Evolutionary conservation across 2,329 filamentous ascomycete genomes (phyloP).

Genomic region (Fusarium agapanthi): DNA sequence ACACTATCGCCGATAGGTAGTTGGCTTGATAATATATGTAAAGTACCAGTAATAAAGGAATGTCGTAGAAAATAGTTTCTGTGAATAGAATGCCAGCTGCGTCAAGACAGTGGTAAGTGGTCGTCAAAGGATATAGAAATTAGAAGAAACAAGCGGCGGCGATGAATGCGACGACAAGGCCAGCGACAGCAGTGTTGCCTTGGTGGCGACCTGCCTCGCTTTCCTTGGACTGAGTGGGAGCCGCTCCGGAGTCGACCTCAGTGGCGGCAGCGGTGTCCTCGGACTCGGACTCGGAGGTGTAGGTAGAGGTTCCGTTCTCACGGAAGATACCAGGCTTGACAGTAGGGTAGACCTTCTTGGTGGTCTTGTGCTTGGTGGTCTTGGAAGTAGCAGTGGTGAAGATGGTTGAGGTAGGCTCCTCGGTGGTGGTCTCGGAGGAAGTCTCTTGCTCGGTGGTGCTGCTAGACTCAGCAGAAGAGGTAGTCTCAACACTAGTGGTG

Average conservation of each 20-base stretch:
- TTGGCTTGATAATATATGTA: constrained; percentile 43
- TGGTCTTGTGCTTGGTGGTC: constrained; percentile 26
- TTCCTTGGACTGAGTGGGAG: constrained; percentile 49
- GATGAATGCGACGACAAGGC: constrained; percentile 64
- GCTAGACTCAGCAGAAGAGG: constrained; percentile 19
- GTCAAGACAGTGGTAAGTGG: constrained; percentile 9
- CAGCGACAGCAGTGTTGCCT: constrained; percentile 60
- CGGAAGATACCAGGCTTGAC: constrained; percentile 61
- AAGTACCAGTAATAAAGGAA: constrained; percentile 37
- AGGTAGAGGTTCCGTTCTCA: constrained; percentile 55
- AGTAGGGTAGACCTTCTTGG: constrained; percentile 28
- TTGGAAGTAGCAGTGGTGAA: constrained; percentile 36
- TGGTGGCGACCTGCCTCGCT: constrained; percentile 59
- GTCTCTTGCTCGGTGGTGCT: constrained; percentile 11
- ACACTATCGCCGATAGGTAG: constrained; percentile 47
- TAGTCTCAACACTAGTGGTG: constrained; percentile 21
- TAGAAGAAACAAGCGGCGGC: constrained; percentile 61
- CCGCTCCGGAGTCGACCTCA: constrained; percentile 41
- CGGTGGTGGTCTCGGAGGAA: constrained; percentile 18
- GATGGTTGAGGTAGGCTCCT: constrained; percentile 37
- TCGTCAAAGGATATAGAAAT: constrained; percentile 20
- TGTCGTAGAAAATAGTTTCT: constrained; percentile 29
- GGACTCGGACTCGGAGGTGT: constrained; percentile 4
- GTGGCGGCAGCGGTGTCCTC: constrained; percentile 36
- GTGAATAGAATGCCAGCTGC: constrained; percentile 40